Evolutionary conservation across 164 flowering plant genomes (phyloP), one percentile per base, ranked within the genome.

Genomic region (Platanus orientalis): DNA sequence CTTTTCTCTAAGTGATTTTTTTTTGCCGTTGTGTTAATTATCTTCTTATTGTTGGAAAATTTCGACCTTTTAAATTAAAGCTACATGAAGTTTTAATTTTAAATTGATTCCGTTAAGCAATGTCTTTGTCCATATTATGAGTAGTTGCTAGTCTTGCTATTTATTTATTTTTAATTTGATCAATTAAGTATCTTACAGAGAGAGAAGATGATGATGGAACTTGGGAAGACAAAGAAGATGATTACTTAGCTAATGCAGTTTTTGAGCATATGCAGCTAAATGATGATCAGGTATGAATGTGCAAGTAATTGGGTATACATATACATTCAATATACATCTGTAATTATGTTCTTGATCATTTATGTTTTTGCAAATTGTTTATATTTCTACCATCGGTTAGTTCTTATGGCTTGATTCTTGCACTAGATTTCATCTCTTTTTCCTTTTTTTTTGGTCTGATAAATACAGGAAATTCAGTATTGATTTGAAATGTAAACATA

Each of bases 171-270:
- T 57, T 54, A 55, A 49, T 3, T 53, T 36, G 11, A 36, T 36
- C 71, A 49, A 65, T 57, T 27, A 60, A 45, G 66, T 57, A 55
- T 48, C 21, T 67, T 75, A 72, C 83, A 80, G 94, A 76, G 63
- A 58, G 70, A 60, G 88, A 74, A 66, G 73, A 17, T 26, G 52
- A 29, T 66, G 53, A 60, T 27, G 71, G 56, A 51, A 72, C 67
- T 24, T 83, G 84, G 83, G 90, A 85, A 74, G 90, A 86, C 70
- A 89, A 86, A 70, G 92, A 85, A 70, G 98, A 90, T 71, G 87
- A 85, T 47, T 82, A 81, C 76, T 78, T 93, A 71, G 92, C 96
- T 58, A 79, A 69, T 69, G 81, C 79, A 29, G 86, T 82, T 59
- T 77, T 61, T 74, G 85, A 93, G 68, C 82, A 89, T 61, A 81